These are phyloP conservation scores for Apiotrichum domesticum DNA, from an alignment of 1,284 basidiomycete genomes.

Conservation along the genomic window DNA sequence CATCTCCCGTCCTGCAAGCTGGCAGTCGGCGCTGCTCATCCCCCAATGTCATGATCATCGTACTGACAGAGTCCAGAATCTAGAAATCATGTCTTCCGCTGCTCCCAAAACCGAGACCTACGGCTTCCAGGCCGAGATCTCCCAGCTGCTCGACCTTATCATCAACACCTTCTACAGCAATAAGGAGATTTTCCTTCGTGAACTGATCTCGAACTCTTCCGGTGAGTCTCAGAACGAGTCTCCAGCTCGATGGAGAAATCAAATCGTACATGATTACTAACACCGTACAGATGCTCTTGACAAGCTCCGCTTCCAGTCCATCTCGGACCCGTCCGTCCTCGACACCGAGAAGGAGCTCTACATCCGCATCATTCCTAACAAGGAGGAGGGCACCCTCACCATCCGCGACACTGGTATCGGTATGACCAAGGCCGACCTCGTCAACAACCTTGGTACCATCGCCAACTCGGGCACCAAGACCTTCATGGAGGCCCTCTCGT, in stretches of 20 bases:
- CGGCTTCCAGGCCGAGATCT: constrained; percentile 69
- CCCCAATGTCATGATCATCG: too few relatives aligned
- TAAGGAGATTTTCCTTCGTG: constrained; percentile 47
- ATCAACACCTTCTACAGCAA: constrained; percentile 19
- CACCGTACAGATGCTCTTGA: too few relatives aligned
- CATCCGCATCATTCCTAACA: constrained; percentile 90
- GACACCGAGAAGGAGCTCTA: constrained; percentile 82
- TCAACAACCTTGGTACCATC: constrained; percentile 91
- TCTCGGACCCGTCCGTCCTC: constrained; percentile 82
- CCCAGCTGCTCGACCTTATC: constrained; percentile 59
- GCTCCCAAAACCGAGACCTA: constrained; percentile 22
- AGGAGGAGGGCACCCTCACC: constrained; percentile 86
- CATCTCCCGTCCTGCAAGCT: too few relatives aligned
- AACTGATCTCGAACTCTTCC: constrained; percentile 60
- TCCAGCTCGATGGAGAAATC: too few relatives aligned
- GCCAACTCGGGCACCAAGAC: constrained; percentile 81
- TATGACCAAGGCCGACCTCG: constrained; percentile 73
- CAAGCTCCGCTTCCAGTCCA: constrained; percentile 58
- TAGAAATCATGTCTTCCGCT: too few relatives aligned
- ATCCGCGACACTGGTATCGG: constrained; percentile 97
- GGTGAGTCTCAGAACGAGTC: constrained; percentile 68
- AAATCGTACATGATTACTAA: too few relatives aligned
- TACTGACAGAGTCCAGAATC: too few relatives aligned
- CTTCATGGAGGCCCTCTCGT: constrained; percentile 75
- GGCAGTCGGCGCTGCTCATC: too few relatives aligned